These are phyloP conservation scores for Nemania bipapillata DNA, from an alignment of 2,329 filamentous ascomycete species.

Conservation along the genomic window DNA sequence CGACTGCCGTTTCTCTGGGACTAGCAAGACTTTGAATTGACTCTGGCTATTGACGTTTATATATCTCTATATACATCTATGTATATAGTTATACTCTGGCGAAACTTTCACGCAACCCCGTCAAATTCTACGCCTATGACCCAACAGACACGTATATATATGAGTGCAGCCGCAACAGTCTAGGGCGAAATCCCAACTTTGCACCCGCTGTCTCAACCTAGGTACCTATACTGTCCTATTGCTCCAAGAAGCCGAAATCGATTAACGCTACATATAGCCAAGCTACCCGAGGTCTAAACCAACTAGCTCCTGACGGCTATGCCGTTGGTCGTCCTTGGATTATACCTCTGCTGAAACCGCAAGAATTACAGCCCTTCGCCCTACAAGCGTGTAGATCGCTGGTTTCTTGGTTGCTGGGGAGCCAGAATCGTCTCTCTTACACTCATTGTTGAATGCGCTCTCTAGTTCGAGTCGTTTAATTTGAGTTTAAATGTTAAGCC, in stretches of 20 bases:
- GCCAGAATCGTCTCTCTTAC: neutral
- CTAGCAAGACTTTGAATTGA: conserved; percentile 14
- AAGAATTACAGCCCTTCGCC: conserved; percentile 9
- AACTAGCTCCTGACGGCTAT: neutral
- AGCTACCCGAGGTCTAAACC: neutral
- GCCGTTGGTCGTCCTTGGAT: neutral
- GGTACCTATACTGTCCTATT: neutral
- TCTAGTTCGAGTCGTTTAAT: neutral
- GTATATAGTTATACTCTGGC: no score
- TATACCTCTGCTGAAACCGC: neutral
- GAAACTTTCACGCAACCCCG: conserved; percentile 7
- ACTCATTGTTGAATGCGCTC: neutral
- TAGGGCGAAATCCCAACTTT: neutral
- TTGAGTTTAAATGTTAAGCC: neutral
- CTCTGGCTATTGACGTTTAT: conserved; percentile 12
- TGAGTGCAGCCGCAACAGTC: neutral
- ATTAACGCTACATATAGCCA: neutral
- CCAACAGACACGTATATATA: conserved; percentile 17
- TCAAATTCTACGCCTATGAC: conserved; percentile 24
- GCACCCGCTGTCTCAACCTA: neutral
- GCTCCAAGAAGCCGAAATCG: neutral
- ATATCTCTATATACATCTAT: no score
- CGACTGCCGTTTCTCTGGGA: neutral
- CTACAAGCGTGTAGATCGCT: neutral
- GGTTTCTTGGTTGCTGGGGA: neutral